These are phyloP conservation scores for Novymonas esmeraldas DNA, from an alignment of 208 protist species.

Conservation along the genomic window DNA sequence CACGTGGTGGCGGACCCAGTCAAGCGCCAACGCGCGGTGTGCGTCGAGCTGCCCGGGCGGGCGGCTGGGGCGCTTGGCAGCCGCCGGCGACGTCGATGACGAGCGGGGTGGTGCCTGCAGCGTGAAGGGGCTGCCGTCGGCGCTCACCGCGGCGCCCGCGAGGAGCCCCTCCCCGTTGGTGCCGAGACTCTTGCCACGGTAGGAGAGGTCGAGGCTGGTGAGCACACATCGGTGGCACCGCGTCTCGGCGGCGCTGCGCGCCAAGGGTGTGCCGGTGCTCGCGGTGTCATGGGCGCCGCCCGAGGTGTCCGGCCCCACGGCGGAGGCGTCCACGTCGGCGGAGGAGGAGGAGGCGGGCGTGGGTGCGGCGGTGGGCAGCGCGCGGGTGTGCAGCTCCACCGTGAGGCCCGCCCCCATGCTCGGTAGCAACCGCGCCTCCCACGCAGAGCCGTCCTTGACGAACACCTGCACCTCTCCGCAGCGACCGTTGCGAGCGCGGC, in stretches of 20 bases:
- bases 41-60: slow-evolving; percentile 43
- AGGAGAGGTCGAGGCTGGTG: slow-evolving; percentile 75
- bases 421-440: slow-evolving; percentile 50
- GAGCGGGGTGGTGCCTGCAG: slow-evolving; percentile 30
- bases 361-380: neutral
- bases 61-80: slow-evolving; percentile 1
- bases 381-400: slow-evolving; percentile 41
- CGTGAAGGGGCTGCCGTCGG: slow-evolving; percentile 71
- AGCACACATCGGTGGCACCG: slow-evolving; percentile 36
- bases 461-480: slow-evolving; percentile 79
- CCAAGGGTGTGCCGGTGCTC: neutral
- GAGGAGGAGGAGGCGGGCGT: neutral
- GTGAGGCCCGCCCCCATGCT: slow-evolving; percentile 49
- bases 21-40: slow-evolving; percentile 63
- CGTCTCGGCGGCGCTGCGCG: neutral
- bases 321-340: neutral
- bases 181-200: slow-evolving; percentile 79
- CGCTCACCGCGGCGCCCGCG: slow-evolving; percentile 52
- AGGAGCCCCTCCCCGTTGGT: slow-evolving; percentile 36
- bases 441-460: slow-evolving; percentile 39
- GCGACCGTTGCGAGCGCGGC: slow-evolving; percentile 62
- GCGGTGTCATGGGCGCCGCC: neutral
- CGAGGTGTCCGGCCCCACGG: neutral
- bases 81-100: slow-evolving; percentile 1
- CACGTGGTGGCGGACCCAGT: slow-evolving; percentile 54